Evolutionary conservation across 2,329 filamentous ascomycete species (phyloP).

Genomic region (Penicillium corylophilum): DNA sequence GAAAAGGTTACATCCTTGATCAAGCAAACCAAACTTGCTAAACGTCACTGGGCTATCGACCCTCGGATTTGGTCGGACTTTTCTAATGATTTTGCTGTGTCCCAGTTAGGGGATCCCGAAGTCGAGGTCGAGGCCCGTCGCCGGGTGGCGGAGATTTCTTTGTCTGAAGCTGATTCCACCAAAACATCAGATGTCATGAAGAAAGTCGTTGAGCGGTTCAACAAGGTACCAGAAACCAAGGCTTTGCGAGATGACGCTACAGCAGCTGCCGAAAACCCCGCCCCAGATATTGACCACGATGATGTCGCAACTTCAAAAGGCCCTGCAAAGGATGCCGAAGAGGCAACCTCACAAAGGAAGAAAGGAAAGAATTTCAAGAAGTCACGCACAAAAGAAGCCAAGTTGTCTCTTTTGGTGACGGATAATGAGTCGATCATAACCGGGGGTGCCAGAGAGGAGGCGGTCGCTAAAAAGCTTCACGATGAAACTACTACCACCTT

Average conservation of each 20-base stretch:
- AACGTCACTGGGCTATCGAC: neutral
- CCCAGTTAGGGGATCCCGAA: neutral
- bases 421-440: neutral
- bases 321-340: neutral
- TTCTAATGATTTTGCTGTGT: neutral
- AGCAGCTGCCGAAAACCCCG: neutral
- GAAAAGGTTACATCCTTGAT: neutral
- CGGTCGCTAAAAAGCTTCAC: neutral
- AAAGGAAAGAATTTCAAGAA: neutral
- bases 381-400: neutral
- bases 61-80: neutral
- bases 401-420: neutral
- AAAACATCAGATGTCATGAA: neutral
- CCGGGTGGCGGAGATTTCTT: neutral
- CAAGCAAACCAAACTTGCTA: neutral
- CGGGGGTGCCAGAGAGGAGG: neutral
- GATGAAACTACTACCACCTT: slow-evolving; percentile 17
- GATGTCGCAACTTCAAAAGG: neutral
- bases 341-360: neutral
- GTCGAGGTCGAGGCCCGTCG: neutral
- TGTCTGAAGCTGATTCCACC: neutral
- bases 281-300: neutral
- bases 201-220: neutral
- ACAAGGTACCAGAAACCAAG: neutral
- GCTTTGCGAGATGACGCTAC: neutral